phyloP scores from a whole-genome alignment of 352 stramenopile species.

The Pythium myriotylum region DNA sequence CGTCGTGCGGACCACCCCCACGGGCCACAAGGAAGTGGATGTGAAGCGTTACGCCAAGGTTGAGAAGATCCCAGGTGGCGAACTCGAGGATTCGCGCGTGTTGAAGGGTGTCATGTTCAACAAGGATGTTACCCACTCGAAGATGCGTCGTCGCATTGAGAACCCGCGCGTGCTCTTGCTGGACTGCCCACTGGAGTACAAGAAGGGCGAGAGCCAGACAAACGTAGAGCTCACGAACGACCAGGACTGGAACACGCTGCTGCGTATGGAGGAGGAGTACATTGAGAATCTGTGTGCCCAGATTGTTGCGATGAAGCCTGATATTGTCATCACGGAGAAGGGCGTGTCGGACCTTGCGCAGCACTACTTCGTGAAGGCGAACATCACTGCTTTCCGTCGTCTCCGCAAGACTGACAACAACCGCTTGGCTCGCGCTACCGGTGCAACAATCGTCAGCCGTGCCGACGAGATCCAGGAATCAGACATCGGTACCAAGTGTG shows the following conservation, averaged over 20 bases:
- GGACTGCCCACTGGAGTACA: slow-evolving; percentile 99
- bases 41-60: slow-evolving; percentile 99
- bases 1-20: slow-evolving; percentile 89
- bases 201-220: slow-evolving; percentile 98
- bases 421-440: slow-evolving; percentile 95
- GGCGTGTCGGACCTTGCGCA: slow-evolving; percentile 99
- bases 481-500: slow-evolving; percentile 98
- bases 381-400: slow-evolving; percentile 98
- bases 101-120: slow-evolving; percentile 99
- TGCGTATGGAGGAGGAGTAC: slow-evolving; percentile 99
- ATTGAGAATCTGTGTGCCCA: slow-evolving; percentile 99
- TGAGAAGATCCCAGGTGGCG: slow-evolving; percentile 98
- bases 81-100: slow-evolving; percentile 94
- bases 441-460: slow-evolving; percentile 97
- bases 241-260: slow-evolving; percentile 97
- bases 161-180: slow-evolving; percentile 98
- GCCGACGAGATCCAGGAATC: slow-evolving; percentile 99
- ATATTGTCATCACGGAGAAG: slow-evolving; percentile 99
- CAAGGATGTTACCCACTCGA: slow-evolving; percentile 99
- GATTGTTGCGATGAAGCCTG: slow-evolving; percentile 98
- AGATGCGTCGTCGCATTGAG: slow-evolving; percentile 98
- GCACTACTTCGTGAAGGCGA: slow-evolving; percentile 99
- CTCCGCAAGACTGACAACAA: slow-evolving; percentile 99
- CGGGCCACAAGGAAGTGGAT: slow-evolving; percentile 95
- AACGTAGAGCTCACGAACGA: slow-evolving; percentile 99